phyloP scores from a whole-genome alignment of 805 yeast species.

The Yueomyces sp. region DNA sequence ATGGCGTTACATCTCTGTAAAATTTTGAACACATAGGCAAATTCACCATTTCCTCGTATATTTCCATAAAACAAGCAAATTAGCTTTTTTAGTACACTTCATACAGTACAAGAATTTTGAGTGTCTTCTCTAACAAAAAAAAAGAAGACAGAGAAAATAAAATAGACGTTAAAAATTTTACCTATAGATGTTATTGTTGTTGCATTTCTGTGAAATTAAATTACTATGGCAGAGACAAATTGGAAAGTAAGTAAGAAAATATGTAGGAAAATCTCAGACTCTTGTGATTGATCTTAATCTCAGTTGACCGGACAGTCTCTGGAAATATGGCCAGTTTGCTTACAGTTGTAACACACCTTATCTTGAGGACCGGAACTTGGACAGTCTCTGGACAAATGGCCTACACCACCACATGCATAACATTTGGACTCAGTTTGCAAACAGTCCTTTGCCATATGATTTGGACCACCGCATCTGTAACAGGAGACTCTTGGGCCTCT shows the following conservation, averaged over 20 bases:
- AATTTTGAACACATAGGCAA: too few species aligned
- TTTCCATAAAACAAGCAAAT: too few species aligned
- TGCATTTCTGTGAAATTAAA: too few species aligned
- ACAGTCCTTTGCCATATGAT: constrained; percentile 88
- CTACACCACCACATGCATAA: constrained; percentile 83
- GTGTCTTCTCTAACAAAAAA: too few species aligned
- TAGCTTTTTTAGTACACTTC: too few species aligned
- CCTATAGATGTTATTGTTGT: too few species aligned
- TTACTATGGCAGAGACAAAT: too few species aligned
- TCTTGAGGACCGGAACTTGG: constrained; percentile 34
- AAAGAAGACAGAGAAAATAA: too few species aligned
- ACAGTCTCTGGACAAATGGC: constrained; percentile 84
- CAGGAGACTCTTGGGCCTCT: constrained; percentile 34
- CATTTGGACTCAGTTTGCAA: constrained; percentile 66
- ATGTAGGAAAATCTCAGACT: not conserved
- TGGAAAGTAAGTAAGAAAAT: not conserved
- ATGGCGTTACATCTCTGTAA: too few species aligned
- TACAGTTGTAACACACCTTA: constrained; percentile 34
- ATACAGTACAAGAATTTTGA: too few species aligned
- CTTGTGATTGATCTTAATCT: not conserved
- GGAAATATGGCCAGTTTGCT: constrained; percentile 71
- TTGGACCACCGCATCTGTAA: constrained; percentile 86
- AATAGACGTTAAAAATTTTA: too few species aligned
- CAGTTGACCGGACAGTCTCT: constrained; percentile 43
- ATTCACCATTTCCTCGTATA: too few species aligned